phyloP scores from a whole-genome alignment of 2,329 filamentous ascomycete genomes.

The Pseudopyrenochaeta lycopersici region DNA sequence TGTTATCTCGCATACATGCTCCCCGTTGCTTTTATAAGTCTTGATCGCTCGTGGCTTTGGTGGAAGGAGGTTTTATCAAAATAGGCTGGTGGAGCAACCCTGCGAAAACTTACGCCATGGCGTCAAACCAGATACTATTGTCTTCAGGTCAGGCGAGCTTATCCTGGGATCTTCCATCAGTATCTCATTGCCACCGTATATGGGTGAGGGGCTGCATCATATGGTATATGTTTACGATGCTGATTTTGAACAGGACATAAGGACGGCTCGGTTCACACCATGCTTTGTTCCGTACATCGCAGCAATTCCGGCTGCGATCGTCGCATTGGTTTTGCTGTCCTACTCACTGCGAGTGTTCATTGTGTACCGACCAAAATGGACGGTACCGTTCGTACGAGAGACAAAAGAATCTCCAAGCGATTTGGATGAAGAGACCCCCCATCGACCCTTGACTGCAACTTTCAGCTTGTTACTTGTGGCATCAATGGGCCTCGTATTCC shows the following conservation, averaged over 20 bases:
- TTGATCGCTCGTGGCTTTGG: constrained; percentile 27
- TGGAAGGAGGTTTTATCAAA: constrained; percentile 27
- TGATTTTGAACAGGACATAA: constrained; percentile 41
- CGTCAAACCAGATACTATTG: constrained; percentile 35
- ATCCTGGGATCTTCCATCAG: constrained; percentile 20
- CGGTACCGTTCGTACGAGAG: constrained; percentile 58
- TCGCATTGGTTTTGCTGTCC: constrained; percentile 47
- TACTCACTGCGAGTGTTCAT: constrained; percentile 44
- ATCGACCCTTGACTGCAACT: constrained; percentile 37
- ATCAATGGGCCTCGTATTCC: constrained; percentile 35
- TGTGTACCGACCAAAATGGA: constrained; percentile 60
- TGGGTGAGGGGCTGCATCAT: constrained; percentile 29
- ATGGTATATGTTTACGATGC: background rate
- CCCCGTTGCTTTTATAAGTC: constrained; percentile 7
- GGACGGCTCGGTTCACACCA: constrained; percentile 49
- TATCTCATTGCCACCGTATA: constrained; percentile 35
- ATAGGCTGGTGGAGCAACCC: constrained; percentile 12
- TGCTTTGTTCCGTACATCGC: constrained; percentile 54
- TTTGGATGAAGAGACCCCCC: constrained; percentile 38
- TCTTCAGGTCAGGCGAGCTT: constrained; percentile 7
- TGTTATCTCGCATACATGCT: constrained; percentile 23
- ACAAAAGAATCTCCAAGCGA: constrained; percentile 37
- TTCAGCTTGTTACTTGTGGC: constrained; percentile 36
- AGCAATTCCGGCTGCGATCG: constrained; percentile 49
- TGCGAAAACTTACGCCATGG: constrained; percentile 25